Evolutionary conservation across 2,329 filamentous ascomycete species (phyloP).

Genomic region (Bisporella sp.): DNA sequence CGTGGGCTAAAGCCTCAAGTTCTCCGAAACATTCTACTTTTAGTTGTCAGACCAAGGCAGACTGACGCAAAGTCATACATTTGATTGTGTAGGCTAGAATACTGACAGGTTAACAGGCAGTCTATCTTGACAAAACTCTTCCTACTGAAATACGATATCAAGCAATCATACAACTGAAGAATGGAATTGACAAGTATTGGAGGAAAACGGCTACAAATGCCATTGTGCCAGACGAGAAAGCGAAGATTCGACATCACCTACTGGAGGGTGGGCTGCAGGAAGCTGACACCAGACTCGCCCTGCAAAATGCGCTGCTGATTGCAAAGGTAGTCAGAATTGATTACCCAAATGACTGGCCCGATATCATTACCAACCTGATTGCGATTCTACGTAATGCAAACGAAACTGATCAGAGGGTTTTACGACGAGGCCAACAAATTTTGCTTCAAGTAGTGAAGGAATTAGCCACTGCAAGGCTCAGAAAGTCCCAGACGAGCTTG

Average conservation of each 20-base stretch:
- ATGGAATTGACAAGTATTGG: conserved; percentile 95
- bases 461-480: conserved; percentile 70
- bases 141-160: conserved; percentile 78
- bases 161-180: conserved; percentile 90
- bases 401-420: conserved; percentile 54
- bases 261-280: conserved; percentile 74
- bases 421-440: conserved; percentile 67
- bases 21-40: no score
- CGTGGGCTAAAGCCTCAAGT: no score
- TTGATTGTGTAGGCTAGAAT: neutral
- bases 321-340: conserved; percentile 87
- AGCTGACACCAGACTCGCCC: conserved; percentile 64
- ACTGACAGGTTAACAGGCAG: conserved; percentile 43
- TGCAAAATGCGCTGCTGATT: conserved; percentile 82
- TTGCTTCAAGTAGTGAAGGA: conserved; percentile 88
- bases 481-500: conserved; percentile 67
- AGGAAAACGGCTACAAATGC: conserved; percentile 57
- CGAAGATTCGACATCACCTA: conserved; percentile 65
- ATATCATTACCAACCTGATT: conserved; percentile 54
- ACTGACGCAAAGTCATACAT: no score
- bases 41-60: no score
- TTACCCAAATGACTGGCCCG: conserved; percentile 79
- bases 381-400: conserved; percentile 53
- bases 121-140: conserved; percentile 74
- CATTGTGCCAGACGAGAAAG: conserved; percentile 68